Evolutionary conservation across 768 basidiomycete species (phyloP).

Genomic region (Amanita subjunquillea): DNA sequence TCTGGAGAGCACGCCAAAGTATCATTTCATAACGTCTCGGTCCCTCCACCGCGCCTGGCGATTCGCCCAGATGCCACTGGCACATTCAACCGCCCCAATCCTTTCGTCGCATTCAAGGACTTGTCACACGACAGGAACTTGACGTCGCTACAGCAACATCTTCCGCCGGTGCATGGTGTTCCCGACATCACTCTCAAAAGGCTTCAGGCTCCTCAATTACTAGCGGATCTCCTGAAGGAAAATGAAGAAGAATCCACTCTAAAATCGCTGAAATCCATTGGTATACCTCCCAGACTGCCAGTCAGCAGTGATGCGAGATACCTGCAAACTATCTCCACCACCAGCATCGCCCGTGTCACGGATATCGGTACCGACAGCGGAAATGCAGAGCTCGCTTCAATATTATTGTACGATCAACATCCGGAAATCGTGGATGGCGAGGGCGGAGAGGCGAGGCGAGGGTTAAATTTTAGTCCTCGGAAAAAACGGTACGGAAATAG

Average conservation of each 20-base stretch:
- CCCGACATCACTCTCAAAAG: not conserved
- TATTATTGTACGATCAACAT: slow-evolving; percentile 39
- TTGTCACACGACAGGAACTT: not conserved
- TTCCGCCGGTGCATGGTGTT: not conserved
- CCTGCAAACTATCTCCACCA: slow-evolving; percentile 38
- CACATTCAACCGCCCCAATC: not conserved
- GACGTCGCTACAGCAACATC: not conserved
- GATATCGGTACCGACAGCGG: slow-evolving; percentile 37
- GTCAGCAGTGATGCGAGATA: slow-evolving; percentile 12
- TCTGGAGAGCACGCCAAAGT: not conserved
- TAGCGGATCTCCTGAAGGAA: not conserved
- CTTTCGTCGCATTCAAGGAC: slow-evolving; percentile 1
- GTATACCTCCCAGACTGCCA: not conserved
- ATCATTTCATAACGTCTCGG: too few species aligned
- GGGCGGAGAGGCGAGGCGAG: slow-evolving; percentile 26
- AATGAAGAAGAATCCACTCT: not conserved
- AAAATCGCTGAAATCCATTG: not conserved
- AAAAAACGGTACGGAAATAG: slow-evolving; percentile 27
- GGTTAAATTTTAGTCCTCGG: slow-evolving; percentile 42
- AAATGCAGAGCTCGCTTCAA: slow-evolving; percentile 31
- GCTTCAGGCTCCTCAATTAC: not conserved
- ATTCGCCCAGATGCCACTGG: not conserved
- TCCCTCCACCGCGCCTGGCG: not conserved
- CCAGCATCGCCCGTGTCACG: slow-evolving; percentile 37
- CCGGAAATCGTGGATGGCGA: slow-evolving; percentile 20